Evolutionary conservation across 2,329 filamentous ascomycete genomes (phyloP).

Genomic region (Fusarium nematophilum): DNA sequence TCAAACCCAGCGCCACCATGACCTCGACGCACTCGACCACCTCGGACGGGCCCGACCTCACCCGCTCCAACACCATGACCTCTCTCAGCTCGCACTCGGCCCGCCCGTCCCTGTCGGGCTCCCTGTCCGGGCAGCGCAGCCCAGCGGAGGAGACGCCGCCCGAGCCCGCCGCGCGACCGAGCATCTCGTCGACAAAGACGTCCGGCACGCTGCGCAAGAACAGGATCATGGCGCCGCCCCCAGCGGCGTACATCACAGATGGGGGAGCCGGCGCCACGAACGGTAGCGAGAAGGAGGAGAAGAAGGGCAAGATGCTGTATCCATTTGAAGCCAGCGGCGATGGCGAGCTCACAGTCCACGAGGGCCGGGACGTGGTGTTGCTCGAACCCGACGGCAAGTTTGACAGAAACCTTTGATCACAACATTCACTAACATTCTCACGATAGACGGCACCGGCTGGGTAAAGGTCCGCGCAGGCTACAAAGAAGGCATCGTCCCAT

Average conservation of each 20-base stretch:
- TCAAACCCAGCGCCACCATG: slow-evolving; percentile 58
- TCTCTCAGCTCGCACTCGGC: slow-evolving; percentile 88
- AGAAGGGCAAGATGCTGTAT: slow-evolving; percentile 90
- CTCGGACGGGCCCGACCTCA: slow-evolving; percentile 75
- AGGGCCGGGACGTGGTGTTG: slow-evolving; percentile 81
- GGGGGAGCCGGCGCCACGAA: slow-evolving; percentile 63
- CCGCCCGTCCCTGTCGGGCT: slow-evolving; percentile 78
- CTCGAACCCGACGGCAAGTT: slow-evolving; percentile 87
- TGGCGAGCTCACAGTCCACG: slow-evolving; percentile 83
- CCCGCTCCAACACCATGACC: slow-evolving; percentile 87
- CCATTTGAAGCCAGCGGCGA: slow-evolving; percentile 82
- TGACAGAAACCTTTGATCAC: neutral
- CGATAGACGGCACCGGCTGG: slow-evolving; percentile 91
- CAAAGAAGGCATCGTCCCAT: slow-evolving; percentile 87
- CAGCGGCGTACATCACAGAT: slow-evolving; percentile 80
- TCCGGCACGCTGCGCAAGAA: slow-evolving; percentile 64
- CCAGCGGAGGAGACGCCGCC: slow-evolving; percentile 61
- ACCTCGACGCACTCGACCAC: slow-evolving; percentile 61
- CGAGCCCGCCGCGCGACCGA: slow-evolving; percentile 38
- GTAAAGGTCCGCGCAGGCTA: slow-evolving; percentile 81
- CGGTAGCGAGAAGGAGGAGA: slow-evolving; percentile 56
- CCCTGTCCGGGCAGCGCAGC: slow-evolving; percentile 59
- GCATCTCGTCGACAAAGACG: slow-evolving; percentile 45
- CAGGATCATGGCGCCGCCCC: slow-evolving; percentile 88
- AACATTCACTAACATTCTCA: slow-evolving; percentile 20